These are phyloP conservation scores for Ceratopteris richardii DNA, from an alignment of 75 land plant genomes.

Conservation along the genomic window DNA sequence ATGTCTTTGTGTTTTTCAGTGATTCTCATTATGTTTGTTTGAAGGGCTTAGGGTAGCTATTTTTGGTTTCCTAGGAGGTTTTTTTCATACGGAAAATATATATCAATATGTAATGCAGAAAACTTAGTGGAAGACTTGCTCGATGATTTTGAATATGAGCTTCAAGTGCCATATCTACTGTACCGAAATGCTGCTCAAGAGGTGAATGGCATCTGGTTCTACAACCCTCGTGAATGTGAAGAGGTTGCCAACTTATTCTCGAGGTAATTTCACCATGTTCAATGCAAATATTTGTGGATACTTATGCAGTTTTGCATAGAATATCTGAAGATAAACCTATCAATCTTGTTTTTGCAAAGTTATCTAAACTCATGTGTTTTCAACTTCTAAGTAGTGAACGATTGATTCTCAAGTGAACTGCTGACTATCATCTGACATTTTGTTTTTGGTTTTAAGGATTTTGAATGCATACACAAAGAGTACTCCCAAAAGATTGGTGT, in stretches of 20 bases:
- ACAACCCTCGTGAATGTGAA: constrained; percentile 83
- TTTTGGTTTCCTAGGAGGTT: constrained; percentile 1
- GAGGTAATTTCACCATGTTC: constrained; percentile 35
- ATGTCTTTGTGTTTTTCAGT: not conserved
- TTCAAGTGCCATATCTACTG: constrained; percentile 83
- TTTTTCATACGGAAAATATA: not conserved
- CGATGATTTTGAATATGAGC: constrained; percentile 94
- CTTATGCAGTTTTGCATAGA: too few relatives aligned
- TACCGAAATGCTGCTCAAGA: constrained; percentile 87
- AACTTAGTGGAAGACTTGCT: constrained; percentile 92
- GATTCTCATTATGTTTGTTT: constrained; percentile 3
- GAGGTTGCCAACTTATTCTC: constrained; percentile 82
- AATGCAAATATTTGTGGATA: too few relatives aligned
- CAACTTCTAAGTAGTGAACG: too few relatives aligned
- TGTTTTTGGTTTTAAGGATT: constrained; percentile 42
- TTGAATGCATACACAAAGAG: constrained; percentile 71
- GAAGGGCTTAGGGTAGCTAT: not conserved
- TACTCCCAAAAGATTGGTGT: constrained; percentile 55
- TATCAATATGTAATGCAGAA: constrained; percentile 34
- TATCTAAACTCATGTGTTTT: too few relatives aligned
- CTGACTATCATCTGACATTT: too few relatives aligned
- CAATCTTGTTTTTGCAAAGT: too few relatives aligned
- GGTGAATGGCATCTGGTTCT: constrained; percentile 99
- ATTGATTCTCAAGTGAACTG: too few relatives aligned
- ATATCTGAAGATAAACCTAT: too few relatives aligned